Evolutionary conservation across 176 grass and related monocot species (phyloP).

Genomic region (Eleusine indica): DNA sequence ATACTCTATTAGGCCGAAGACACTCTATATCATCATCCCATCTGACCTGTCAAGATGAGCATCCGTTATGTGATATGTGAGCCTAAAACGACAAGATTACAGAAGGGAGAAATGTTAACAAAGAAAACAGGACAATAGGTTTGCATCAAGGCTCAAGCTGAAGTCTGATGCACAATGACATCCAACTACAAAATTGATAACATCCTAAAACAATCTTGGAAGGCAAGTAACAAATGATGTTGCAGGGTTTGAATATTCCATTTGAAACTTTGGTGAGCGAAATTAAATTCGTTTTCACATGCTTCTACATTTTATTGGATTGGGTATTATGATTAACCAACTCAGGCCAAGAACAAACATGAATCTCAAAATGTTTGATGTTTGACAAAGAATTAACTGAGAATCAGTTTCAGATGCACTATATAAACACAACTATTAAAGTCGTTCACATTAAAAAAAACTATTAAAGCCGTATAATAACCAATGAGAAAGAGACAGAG

Average conservation of each 20-base stretch:
- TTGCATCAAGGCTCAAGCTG: slow-evolving; percentile 6
- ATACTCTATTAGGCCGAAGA: slow-evolving; percentile 58
- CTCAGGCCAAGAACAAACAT: slow-evolving; percentile 1
- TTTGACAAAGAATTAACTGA: background rate
- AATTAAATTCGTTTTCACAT: slow-evolving; percentile 10
- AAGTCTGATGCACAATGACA: slow-evolving; percentile 22
- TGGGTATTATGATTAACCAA: background rate
- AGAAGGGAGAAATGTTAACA: slow-evolving; percentile 24
- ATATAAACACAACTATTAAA: background rate
- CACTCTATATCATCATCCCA: slow-evolving; percentile 77
- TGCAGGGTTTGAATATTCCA: background rate
- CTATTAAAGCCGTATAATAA: background rate
- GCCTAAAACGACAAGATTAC: slow-evolving; percentile 12
- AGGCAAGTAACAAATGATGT: slow-evolving; percentile 3
- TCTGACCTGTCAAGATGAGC: slow-evolving; percentile 62
- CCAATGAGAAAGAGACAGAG: background rate
- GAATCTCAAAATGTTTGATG: slow-evolving; percentile 6
- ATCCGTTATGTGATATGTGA: slow-evolving; percentile 28
- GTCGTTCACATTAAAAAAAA: too few relatives aligned
- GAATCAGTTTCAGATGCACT: background rate
- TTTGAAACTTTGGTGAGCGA: background rate
- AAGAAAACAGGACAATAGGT: slow-evolving; percentile 11
- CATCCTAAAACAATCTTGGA: slow-evolving; percentile 23
- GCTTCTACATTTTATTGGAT: background rate
- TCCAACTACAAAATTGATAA: slow-evolving; percentile 16